Percentiles rank a stretch among this genome's conserved stretches.
These are phyloP conservation scores for Tolypocladium sp. DNA, from an alignment of 2,329 filamentous ascomycete species.

Conservation along the genomic window DNA sequence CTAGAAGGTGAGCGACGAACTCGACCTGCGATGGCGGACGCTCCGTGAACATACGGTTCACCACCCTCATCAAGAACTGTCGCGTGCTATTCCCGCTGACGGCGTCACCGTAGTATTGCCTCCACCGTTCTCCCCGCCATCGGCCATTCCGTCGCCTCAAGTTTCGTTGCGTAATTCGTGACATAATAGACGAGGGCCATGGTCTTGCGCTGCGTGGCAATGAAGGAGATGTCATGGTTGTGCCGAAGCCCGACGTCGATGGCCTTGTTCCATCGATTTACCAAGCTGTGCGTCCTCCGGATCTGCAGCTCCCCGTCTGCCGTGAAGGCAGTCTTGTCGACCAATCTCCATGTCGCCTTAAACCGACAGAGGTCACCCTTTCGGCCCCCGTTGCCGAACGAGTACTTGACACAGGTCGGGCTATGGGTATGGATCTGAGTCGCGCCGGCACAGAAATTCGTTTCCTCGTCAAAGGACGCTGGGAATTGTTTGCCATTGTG, in stretches of 20 bases:
- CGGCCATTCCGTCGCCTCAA: too few relatives aligned
- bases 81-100: too few relatives aligned
- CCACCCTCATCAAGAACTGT: too few relatives aligned
- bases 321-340: not conserved
- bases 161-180: slow-evolving; percentile 3
- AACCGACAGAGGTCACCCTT: not conserved
- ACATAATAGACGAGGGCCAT: slow-evolving; percentile 1
- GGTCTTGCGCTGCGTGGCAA: not conserved
- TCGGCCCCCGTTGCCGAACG: not conserved
- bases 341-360: not conserved
- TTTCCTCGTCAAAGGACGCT: not conserved
- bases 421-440: not conserved
- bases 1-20: too few relatives aligned
- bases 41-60: too few relatives aligned
- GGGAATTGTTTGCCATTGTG: not conserved
- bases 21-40: too few relatives aligned
- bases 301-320: not conserved
- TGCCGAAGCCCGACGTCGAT: not conserved
- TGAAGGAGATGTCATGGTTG: not conserved
- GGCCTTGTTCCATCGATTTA: not conserved
- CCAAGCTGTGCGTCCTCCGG: not conserved
- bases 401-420: not conserved
- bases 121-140: too few relatives aligned
- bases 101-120: too few relatives aligned
- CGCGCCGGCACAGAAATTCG: not conserved